These are phyloP conservation scores for Chytriomyces sp. DNA, from an alignment of 192 early-diverging fungal genomes.

Conservation along the genomic window DNA sequence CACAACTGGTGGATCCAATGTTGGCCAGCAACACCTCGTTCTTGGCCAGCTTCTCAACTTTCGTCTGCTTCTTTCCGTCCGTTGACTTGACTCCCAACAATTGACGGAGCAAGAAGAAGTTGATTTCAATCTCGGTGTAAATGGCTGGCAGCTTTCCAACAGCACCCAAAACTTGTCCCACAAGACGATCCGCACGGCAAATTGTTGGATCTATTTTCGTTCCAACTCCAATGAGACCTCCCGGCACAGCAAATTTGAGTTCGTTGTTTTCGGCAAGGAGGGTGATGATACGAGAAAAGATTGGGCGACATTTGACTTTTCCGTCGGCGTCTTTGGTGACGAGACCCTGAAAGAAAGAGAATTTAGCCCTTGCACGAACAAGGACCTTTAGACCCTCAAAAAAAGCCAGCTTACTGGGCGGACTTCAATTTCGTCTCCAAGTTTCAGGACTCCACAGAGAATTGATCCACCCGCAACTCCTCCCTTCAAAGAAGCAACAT, in stretches of 20 bases:
- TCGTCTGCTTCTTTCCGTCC: constrained; percentile 97
- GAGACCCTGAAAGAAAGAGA: constrained; percentile 62
- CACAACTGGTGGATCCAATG: constrained; percentile 93
- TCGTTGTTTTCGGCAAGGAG: constrained; percentile 88
- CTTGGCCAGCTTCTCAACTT: constrained; percentile 91
- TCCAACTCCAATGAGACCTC: constrained; percentile 98
- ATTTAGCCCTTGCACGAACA: background rate
- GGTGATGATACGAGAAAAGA: constrained; percentile 86
- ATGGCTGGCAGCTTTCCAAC: constrained; percentile 92
- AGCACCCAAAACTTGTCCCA: constrained; percentile 92
- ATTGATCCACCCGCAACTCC: constrained; percentile 98
- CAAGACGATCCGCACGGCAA: constrained; percentile 94
- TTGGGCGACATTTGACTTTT: constrained; percentile 80
- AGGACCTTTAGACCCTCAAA: too few species aligned
- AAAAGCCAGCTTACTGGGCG: constrained; percentile 60
- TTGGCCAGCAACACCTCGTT: constrained; percentile 94
- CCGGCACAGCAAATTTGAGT: constrained; percentile 98
- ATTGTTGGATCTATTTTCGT: constrained; percentile 94
- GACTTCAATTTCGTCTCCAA: constrained; percentile 96
- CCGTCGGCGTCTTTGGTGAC: constrained; percentile 86
- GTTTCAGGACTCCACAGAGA: constrained; percentile 81
- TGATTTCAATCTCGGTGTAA: constrained; percentile 94
- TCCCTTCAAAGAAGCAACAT: constrained; percentile 90
- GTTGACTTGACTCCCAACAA: constrained; percentile 92
- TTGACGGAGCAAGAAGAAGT: constrained; percentile 94